Base-by-base conservation (phyloP, 1,284 basidiomycete species). In the Ganoderma meredithae region DNA sequence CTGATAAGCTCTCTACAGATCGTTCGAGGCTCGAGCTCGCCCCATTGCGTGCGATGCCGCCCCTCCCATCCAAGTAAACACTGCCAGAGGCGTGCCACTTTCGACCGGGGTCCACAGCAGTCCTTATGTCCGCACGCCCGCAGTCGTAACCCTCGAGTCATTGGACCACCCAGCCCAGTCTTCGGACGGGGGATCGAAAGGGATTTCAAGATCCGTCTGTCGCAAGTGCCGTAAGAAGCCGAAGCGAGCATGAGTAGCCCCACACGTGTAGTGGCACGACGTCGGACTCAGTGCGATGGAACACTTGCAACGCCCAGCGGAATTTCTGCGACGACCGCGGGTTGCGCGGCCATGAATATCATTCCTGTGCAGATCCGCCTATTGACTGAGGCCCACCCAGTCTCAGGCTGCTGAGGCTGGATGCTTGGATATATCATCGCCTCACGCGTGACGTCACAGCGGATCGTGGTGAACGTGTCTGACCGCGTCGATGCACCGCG, bases 401-500 rank as follows among this genome's bases (percentile, higher is more conserved):
- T 17, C 44, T 22, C 44, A 8, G 44, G 44, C 55, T 39, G 31
- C 44, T 22, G 19, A 1, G 44, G 44, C 55, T 39, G 31, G 63
- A 36, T 10, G 39, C 47, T 12, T 10, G 10, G 12, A 10, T 22
- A 10, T 22, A 22, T 47, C 22, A 22, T 49, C 12, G 22, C 47
- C 22, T 49, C 22, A 64, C 40, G 62, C 60, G 63, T 62, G 61
- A 60, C 64, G 53, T 60, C 64, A 69, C 68, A 60, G 60, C 43
- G 47, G 39, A 61, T 71, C 53, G 49, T 55, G 61, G 49, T 49
- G 63, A 67, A 15, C 15, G 15, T 66, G n/a, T 1, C 44, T 49
- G 67, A 63, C 44, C 59, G 67, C 52, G 70, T 69, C 68, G 62
- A 39, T 55, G 70, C 63, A 67, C 63, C 60, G 47, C 47, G 12